Percentiles rank a stretch among this genome's conserved stretches.
Evolutionary conservation across 1,284 basidiomycete species (phyloP).

Genomic region (Kwoniella shivajii): DNA sequence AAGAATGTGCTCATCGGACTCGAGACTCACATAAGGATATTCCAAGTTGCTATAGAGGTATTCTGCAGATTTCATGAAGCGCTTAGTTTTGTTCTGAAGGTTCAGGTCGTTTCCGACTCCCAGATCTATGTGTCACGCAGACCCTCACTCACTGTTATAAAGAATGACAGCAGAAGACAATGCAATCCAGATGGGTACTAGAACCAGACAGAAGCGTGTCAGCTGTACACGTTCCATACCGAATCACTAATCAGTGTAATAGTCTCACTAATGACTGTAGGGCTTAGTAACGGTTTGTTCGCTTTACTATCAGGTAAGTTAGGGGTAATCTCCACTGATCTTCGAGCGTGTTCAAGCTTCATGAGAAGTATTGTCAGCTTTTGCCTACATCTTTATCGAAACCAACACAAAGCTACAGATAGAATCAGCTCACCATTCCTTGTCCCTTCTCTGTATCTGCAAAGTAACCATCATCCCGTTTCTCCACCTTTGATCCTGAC

Average conservation of each 20-base stretch:
- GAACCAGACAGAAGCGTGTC: background rate
- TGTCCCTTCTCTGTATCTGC: slow-evolving; percentile 1
- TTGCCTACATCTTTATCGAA: too few species aligned
- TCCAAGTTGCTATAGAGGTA: slow-evolving; percentile 78
- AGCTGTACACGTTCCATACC: background rate
- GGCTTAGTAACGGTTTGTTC: slow-evolving; percentile 9
- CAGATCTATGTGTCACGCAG: background rate
- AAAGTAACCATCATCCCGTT: background rate
- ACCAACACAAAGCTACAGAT: too few species aligned
- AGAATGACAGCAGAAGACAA: slow-evolving; percentile 89
- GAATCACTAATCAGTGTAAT: background rate
- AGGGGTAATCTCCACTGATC: slow-evolving; percentile 25
- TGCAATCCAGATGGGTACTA: slow-evolving; percentile 65
- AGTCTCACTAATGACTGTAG: slow-evolving; percentile 36
- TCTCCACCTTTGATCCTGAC: background rate
- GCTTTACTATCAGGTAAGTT: slow-evolving; percentile 22
- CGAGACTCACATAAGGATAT: slow-evolving; percentile 64
- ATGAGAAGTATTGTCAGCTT: background rate
- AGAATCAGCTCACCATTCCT: background rate
- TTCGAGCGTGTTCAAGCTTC: slow-evolving; percentile 6
- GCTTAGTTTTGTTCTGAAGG: too few species aligned
- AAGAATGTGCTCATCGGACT: background rate
- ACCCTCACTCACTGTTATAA: slow-evolving; percentile 69
- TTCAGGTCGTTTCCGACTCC: background rate
- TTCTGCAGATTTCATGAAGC: slow-evolving; percentile 48